These are phyloP conservation scores for Cryptococcus neoformans DNA, from an alignment of 1,284 basidiomycete species.

Conservation along the genomic window DNA sequence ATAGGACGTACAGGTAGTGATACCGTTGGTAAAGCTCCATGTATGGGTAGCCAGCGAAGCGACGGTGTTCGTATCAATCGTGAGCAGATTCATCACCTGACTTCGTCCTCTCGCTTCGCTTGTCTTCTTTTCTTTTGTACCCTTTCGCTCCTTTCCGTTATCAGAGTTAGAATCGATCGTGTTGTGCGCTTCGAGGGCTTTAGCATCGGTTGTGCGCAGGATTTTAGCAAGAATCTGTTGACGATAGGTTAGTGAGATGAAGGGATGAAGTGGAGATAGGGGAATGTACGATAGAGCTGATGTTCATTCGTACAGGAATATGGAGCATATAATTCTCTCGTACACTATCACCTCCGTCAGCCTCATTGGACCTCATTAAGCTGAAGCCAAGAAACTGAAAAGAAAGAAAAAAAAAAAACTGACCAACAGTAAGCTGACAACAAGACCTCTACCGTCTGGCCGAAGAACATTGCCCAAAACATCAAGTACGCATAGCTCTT, in stretches of 20 bases:
- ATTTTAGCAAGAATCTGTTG: constrained; percentile 44
- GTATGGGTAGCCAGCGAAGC: constrained; percentile 34
- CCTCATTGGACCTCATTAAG: constrained; percentile 28
- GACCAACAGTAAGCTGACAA: constrained; percentile 23
- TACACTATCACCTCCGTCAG: constrained; percentile 35
- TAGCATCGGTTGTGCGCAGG: constrained; percentile 39
- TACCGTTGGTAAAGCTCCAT: constrained; percentile 37
- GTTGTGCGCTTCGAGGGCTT: constrained; percentile 42
- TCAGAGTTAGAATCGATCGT: constrained; percentile 20
- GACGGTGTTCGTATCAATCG: constrained; percentile 38
- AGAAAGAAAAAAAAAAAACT: not conserved
- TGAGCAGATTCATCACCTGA: constrained; percentile 47
- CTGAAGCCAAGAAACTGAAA: constrained; percentile 1
- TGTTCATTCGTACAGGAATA: constrained; percentile 37
- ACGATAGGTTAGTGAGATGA: not conserved
- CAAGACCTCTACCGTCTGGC: constrained; percentile 31
- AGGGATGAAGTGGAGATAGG: not conserved
- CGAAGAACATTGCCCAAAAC: constrained; percentile 43
- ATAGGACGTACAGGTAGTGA: constrained; percentile 31
- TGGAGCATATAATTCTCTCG: constrained; percentile 45
- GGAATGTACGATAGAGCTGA: constrained; percentile 35
- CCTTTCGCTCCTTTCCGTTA: too few relatives aligned
- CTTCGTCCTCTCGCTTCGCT: constrained; percentile 27
- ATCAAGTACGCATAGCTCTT: constrained; percentile 43
- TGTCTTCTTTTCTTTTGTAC: constrained; percentile 7